Conservation (phyloP, 2,329 filamentous ascomycete genomes). For the Phialocephala subalpina region DNA sequence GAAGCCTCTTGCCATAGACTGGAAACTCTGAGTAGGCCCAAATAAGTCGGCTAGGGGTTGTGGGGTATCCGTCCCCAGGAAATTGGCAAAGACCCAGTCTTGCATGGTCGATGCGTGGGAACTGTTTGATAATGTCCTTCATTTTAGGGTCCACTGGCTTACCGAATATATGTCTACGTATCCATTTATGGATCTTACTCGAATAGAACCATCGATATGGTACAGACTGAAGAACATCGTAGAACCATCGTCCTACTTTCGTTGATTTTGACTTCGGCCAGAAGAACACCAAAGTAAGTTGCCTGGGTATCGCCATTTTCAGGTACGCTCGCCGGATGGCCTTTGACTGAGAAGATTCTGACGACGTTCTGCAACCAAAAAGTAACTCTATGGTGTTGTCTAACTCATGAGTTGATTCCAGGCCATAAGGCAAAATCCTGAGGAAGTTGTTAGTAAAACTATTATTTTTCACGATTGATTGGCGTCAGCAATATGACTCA, state of each 20-base stretch:
- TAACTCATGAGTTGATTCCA: too few relatives aligned
- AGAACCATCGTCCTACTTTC: not conserved
- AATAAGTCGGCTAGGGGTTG: not conserved
- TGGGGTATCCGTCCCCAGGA: not conserved
- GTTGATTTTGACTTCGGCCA: not conserved
- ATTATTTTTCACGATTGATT: too few relatives aligned
- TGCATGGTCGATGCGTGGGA: not conserved
- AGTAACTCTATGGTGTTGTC: not conserved
- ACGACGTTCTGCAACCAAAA: not conserved
- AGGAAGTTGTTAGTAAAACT: too few relatives aligned
- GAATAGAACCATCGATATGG: not conserved
- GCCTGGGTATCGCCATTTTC: not conserved
- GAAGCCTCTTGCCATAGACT: not conserved
- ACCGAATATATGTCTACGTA: not conserved
- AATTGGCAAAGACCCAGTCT: not conserved
- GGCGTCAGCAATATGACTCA: too few relatives aligned
- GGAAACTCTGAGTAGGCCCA: conserved; percentile 4
- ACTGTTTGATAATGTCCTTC: not conserved
- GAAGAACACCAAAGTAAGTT: not conserved
- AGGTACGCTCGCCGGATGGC: not conserved
- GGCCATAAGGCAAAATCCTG: not conserved
- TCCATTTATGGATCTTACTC: not conserved
- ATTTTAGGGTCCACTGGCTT: not conserved
- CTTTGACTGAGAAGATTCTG: not conserved
- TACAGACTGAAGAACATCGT: not conserved